Conservation (phyloP, 176 grass and related monocot genomes). For the Oryza meyeriana region DNA sequence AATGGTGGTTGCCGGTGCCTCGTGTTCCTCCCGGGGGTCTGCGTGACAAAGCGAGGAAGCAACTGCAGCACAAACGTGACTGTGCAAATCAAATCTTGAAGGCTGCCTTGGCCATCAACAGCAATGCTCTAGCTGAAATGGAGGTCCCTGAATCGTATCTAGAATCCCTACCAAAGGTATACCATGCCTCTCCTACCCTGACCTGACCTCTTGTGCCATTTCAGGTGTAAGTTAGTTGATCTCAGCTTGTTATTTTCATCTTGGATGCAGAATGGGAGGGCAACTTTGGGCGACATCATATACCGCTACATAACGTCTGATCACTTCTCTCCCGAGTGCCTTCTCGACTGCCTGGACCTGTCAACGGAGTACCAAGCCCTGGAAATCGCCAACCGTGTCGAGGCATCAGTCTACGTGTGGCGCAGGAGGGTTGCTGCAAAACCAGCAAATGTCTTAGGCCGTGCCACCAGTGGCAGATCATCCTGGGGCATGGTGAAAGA, state of each 20-base stretch:
- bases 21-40: slow-evolving; percentile 52
- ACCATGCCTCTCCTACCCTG: not conserved
- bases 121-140: slow-evolving; percentile 64
- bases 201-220: not conserved
- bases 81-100: slow-evolving; percentile 68
- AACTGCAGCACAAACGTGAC: slow-evolving; percentile 58
- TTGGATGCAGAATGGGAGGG: slow-evolving; percentile 67
- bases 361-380: slow-evolving; percentile 85
- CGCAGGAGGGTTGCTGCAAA: slow-evolving; percentile 49
- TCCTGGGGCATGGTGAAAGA: slow-evolving; percentile 91
- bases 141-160: slow-evolving; percentile 64
- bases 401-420: slow-evolving; percentile 88
- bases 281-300: slow-evolving; percentile 81
- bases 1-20: slow-evolving; percentile 75
- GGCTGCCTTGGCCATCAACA: slow-evolving; percentile 77
- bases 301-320: slow-evolving; percentile 75
- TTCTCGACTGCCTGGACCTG: slow-evolving; percentile 82
- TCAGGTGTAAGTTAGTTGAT: not conserved
- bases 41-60: slow-evolving; percentile 44
- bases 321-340: slow-evolving; percentile 83
- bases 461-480: slow-evolving; percentile 49
- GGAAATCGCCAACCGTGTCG: slow-evolving; percentile 77
- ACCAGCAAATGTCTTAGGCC: slow-evolving; percentile 38
- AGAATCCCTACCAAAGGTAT: slow-evolving; percentile 62
- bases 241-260: not conserved